These are phyloP conservation scores for Solanum aculeatissimum DNA, from an alignment of 305 asterid species.

Conservation along the genomic window DNA sequence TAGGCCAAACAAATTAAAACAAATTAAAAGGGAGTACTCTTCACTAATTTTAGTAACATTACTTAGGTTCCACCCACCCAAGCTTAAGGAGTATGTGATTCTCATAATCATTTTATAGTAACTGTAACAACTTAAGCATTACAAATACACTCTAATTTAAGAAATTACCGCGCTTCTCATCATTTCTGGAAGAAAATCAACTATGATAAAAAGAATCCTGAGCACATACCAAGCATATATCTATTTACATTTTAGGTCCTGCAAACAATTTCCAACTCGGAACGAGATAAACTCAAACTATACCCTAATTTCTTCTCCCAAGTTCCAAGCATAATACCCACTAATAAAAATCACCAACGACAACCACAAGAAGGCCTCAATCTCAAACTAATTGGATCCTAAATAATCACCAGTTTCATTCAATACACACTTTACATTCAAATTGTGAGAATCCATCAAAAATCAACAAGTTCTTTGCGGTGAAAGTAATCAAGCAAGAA, in stretches of 20 bases:
- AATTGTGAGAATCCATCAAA: not conserved
- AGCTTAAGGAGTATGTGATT: not conserved
- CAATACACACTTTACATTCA: not conserved
- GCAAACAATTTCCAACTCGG: not conserved
- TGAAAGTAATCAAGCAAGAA: not conserved
- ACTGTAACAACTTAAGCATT: not conserved
- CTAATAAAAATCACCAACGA: not conserved
- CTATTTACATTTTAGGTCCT: not conserved
- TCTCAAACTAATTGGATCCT: not conserved
- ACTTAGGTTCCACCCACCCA: not conserved
- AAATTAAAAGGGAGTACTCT: not conserved
- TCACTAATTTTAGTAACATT: not conserved
- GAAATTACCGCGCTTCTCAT: not conserved
- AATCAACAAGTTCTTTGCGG: not conserved
- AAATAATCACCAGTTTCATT: not conserved
- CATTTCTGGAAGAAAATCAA: not conserved
- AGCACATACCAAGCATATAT: not conserved
- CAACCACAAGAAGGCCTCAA: not conserved
- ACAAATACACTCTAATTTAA: not conserved
- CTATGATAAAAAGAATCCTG: not conserved
- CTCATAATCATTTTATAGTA: not conserved
- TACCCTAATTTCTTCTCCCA: not conserved
- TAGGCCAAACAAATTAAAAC: not conserved
- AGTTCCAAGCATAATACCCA: not conserved
- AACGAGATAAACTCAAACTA: not conserved